Percentiles rank a stretch among this genome's conserved stretches.
phyloP scores from a whole-genome alignment of 2,329 filamentous ascomycete species.

The Ascochyta pisi region DNA sequence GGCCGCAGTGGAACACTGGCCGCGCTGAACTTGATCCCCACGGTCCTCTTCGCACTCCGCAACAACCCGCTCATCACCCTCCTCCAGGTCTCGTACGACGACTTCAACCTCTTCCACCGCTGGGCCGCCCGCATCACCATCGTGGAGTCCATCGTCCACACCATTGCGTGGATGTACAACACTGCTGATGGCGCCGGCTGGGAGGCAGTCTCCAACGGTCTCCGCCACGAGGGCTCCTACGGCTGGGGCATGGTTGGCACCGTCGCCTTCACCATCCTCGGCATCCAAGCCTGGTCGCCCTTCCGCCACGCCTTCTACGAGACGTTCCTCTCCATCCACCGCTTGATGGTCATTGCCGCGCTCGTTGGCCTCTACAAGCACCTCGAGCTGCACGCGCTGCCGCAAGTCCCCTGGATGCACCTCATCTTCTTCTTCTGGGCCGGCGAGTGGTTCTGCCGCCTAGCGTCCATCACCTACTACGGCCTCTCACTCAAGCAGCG shows the following conservation, averaged over 20 bases:
- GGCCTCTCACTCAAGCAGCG: constrained; percentile 59
- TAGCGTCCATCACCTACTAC: constrained; percentile 59
- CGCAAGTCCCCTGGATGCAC: constrained; percentile 77
- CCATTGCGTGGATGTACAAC: constrained; percentile 75
- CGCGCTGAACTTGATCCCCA: constrained; percentile 88
- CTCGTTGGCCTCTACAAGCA: constrained; percentile 82
- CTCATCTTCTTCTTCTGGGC: constrained; percentile 79
- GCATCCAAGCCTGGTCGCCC: constrained; percentile 76
- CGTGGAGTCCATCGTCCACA: constrained; percentile 73
- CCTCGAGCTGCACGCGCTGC: constrained; percentile 69
- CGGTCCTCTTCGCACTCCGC: constrained; percentile 85
- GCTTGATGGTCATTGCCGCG: constrained; percentile 71
- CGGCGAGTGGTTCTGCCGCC: constrained; percentile 64
- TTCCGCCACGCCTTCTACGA: constrained; percentile 96
- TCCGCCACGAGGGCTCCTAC: constrained; percentile 69
- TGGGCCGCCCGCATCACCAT: constrained; percentile 81
- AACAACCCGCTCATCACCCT: constrained; percentile 90
- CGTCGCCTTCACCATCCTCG: constrained; percentile 68
- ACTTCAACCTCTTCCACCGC: constrained; percentile 88
- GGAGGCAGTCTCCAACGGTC: constrained; percentile 61
- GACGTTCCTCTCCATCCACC: constrained; percentile 89
- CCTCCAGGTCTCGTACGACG: constrained; percentile 90
- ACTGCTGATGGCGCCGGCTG: constrained; percentile 66
- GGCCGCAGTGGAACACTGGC: constrained; percentile 85
- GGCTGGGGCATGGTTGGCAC: constrained; percentile 66